Base-by-base conservation (phyloP, 371 early-diverging fungal genomes). In the Syncephalastrum contaminatum region DNA sequence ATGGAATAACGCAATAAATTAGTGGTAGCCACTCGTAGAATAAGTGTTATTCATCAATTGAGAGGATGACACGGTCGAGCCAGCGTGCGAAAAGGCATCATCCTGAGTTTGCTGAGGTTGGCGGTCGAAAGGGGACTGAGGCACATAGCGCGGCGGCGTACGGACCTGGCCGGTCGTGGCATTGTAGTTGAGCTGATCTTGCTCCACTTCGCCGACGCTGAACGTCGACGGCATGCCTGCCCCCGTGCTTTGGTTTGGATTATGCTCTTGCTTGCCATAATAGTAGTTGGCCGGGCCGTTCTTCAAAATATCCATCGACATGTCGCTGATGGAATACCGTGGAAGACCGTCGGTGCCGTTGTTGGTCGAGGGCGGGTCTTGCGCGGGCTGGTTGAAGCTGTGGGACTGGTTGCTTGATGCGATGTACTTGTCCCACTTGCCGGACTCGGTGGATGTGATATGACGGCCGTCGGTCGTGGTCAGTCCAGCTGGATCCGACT, bases 151-250 rank as follows among this genome's bases (percentile, higher is more conserved):
- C 2, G 66, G 63, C 14, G 58, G 67, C 8, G 58, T 54, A 20
- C 65, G 65, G 15, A 56, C 63, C 36, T 59, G 56, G 16, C 48
- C 57, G 12, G 63, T 60, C 14, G 59, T 60, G 12, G 68, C 68
- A 56, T 68, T 69, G 54, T 72, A 72, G 18, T 60, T 43, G 40
- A 55, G 16, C 30, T 53, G 59, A 18, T 72, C 72, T 39, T 69
- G 58, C 27, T 72, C 72, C 18, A 66, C 36, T 46, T 54, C 40
- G 12, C 30, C 13, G 14, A 48, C 27, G 15, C n/a, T 20, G 27
- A 43, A 41, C 24, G 13, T 27, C 43, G 19, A 18, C 16, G 52
- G 39, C 56, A 15, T 47, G 6, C 25, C 20, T n/a, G 5, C 19
- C 7, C 6, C 40, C 22, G n/a, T 39, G 12, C 7, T 47, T 0